Percentiles rank a stretch among this genome's conserved stretches.
Conservation (phyloP, 345 rosid genomes). For the Corchorus olitorius region DNA sequence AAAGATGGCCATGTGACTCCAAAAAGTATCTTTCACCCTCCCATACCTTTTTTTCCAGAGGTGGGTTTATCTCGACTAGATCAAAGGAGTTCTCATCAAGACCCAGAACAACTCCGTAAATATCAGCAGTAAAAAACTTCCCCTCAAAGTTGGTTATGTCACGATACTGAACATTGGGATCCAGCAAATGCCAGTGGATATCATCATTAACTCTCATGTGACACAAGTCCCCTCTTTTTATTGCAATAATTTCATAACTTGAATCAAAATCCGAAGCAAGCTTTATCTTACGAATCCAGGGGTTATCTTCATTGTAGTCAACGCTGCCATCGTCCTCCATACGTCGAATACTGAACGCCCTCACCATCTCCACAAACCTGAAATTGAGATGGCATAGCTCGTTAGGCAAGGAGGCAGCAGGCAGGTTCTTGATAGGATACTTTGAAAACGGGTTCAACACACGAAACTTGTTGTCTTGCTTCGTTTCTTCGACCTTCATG, state of each 20-base stretch:
- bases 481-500: slow-evolving; percentile 23
- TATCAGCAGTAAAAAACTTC: slow-evolving; percentile 13
- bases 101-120: not conserved
- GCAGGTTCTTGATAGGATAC: not conserved
- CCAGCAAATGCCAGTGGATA: slow-evolving; percentile 6
- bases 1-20: slow-evolving; percentile 14
- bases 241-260: not conserved
- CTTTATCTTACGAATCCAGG: slow-evolving; percentile 8
- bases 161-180: not conserved
- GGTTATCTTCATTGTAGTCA: not conserved
- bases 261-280: not conserved
- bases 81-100: not conserved
- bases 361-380: not conserved
- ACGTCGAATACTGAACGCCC: not conserved
- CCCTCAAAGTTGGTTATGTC: slow-evolving; percentile 14
- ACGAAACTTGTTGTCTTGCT: not conserved
- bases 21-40: slow-evolving; percentile 12
- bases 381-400: slow-evolving; percentile 11
- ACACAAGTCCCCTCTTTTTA: not conserved
- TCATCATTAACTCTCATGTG: not conserved
- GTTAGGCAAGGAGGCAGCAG: slow-evolving; percentile 11
- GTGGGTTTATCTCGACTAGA: not conserved
- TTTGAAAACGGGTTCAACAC: slow-evolving; percentile 17
- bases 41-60: not conserved
- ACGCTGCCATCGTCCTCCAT: not conserved